Evolutionary conservation across 371 early-diverging fungal genomes (phyloP).

Genomic region (Lichtheimia hyalospora): DNA sequence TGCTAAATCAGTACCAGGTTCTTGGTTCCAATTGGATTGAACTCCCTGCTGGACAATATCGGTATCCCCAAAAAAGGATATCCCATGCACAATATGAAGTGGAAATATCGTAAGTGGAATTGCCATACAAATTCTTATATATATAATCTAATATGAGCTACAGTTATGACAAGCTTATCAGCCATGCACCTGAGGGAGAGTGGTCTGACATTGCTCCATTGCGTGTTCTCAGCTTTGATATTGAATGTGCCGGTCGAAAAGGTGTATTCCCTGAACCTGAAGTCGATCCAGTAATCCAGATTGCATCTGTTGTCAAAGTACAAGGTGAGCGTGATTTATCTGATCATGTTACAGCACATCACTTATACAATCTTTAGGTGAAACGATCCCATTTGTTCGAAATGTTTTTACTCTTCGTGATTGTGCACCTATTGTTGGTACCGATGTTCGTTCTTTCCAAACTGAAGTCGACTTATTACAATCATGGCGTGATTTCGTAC

Average conservation of each 20-base stretch:
- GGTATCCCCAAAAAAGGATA: conserved; percentile 29
- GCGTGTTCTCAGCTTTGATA: conserved; percentile 98
- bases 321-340: conserved; percentile 59
- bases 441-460: conserved; percentile 84
- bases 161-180: conserved; percentile 75
- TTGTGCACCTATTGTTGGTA: conserved; percentile 94
- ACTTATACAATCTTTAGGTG: conserved; percentile 49
- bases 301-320: conserved; percentile 93
- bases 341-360: background rate
- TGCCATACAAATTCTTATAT: background rate
- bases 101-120: conserved; percentile 53
- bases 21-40: conserved; percentile 94
- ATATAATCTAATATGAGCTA: no score
- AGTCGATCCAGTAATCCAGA: conserved; percentile 99
- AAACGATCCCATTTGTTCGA: conserved; percentile 83
- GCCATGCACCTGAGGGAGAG: conserved; percentile 87
- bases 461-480: conserved; percentile 85
- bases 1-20: conserved; percentile 36
- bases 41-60: conserved; percentile 75
- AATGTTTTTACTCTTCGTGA: conserved; percentile 92
- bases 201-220: conserved; percentile 96
- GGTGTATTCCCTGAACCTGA: conserved; percentile 97
- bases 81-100: conserved; percentile 89
- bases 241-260: conserved; percentile 97
- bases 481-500: conserved; percentile 86